Conservation (phyloP, 164 flowering plant genomes). For the Buxus sempervirens region DNA sequence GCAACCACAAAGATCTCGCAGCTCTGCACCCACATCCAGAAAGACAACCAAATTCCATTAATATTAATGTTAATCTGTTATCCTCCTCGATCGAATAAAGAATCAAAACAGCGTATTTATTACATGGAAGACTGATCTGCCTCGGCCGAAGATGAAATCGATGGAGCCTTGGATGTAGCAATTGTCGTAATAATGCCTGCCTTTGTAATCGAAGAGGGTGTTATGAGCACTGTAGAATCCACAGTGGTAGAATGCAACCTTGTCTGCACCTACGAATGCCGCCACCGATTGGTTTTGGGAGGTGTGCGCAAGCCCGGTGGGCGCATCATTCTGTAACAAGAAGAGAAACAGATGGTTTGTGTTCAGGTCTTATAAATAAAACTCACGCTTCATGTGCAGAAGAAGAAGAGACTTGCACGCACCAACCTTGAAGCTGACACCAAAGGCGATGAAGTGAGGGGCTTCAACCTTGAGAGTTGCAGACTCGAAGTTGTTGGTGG, state of each 20-base stretch:
- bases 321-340: slow-evolving; percentile 71
- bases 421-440: slow-evolving; percentile 78
- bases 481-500: slow-evolving; percentile 48
- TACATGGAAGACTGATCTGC: slow-evolving; percentile 48
- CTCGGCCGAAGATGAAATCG: slow-evolving; percentile 87
- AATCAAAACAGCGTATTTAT: slow-evolving; percentile 1
- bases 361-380: not conserved
- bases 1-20: slow-evolving; percentile 79
- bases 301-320: slow-evolving; percentile 45
- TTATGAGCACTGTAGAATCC: slow-evolving; percentile 77
- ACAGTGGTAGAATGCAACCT: slow-evolving; percentile 83
- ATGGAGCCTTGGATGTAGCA: slow-evolving; percentile 94
- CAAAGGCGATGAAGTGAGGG: slow-evolving; percentile 62
- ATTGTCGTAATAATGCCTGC: slow-evolving; percentile 65
- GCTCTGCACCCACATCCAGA: slow-evolving; percentile 34
- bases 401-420: not conserved
- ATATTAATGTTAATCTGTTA: no score
- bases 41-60: not conserved
- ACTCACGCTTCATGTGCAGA: not conserved
- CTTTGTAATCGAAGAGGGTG: slow-evolving; percentile 74
- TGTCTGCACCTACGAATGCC: slow-evolving; percentile 72
- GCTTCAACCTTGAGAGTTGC: slow-evolving; percentile 74
- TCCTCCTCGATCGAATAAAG: not conserved
- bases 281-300: slow-evolving; percentile 74
- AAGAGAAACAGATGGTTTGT: not conserved